Evolutionary conservation across 306 rosid species (phyloP), one percentile per base, ranked within the genome.

Genomic region (Quercus berberidifolia): DNA sequence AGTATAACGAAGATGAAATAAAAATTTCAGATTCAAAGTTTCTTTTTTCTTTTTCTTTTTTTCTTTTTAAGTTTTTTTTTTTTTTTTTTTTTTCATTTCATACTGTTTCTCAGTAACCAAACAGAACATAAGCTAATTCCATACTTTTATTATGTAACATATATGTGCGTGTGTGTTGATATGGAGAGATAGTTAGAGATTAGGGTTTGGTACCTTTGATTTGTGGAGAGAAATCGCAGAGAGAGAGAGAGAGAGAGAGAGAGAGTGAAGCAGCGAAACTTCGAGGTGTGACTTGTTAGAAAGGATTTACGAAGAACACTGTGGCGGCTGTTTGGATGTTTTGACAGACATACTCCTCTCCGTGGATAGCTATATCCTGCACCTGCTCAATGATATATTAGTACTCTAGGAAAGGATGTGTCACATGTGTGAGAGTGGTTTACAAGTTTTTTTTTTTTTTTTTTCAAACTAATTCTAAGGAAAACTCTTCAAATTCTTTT

Each of bases 161-260:
- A 18, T 5, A 1, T 43, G 49, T 43, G 49, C 3, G 49, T 7
- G 49, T 7, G 11, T 41, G 8, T 30, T 33, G 38, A 59, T 4
- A 11, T 21, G 1, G 5, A 33, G 49, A 18, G 14, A 6, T 5
- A 65, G 6, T 17, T 71, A 78, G 33, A 63, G 71, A 80, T 26
- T 76, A 14, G 79, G 55, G 55, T 25, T 73, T 19, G 41, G 60
- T 46, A 75, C 87, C 87, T 84, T 75, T 6, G 28, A 71, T 64
- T 73, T 14, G 74, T 54, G 4, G 6, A 38, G 12, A 19, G 33
- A 28, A 52, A 41, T 6, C 49, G 11, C 21, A 31, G 14, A 31
- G 46, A 64, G 9, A 9, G 21, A 38, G 21, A 31, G 14, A 31
- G 46, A 64, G 9, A 9, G 21, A 38, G 21, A 64, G 2, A 30